phyloP scores from a whole-genome alignment of 805 yeast genomes.

The Candida endomychidarum region DNA sequence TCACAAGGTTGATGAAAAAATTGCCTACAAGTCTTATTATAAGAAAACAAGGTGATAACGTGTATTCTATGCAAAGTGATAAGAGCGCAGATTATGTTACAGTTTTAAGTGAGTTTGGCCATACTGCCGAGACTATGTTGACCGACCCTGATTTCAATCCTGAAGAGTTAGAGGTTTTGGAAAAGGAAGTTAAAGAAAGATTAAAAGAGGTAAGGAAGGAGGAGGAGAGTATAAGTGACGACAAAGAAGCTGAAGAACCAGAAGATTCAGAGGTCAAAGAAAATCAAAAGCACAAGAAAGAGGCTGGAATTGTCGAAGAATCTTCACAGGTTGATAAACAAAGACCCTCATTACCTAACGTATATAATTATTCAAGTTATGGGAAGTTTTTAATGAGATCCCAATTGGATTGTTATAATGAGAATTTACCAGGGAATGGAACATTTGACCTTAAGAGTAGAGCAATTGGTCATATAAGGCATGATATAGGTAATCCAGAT shows the following conservation, averaged over 20 bases:
- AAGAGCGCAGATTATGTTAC: conserved; percentile 65
- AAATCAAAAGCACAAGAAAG: conserved; percentile 21
- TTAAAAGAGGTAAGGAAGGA: not conserved
- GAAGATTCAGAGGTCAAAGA: conserved; percentile 6
- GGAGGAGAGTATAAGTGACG: not conserved
- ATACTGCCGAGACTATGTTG: conserved; percentile 71
- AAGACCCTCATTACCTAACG: conserved; percentile 25
- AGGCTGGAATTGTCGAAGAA: no score
- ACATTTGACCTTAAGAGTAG: conserved; percentile 90
- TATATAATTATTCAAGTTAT: conserved; percentile 70
- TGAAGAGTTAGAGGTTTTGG: not conserved
- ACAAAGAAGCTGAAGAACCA: conserved; percentile 8
- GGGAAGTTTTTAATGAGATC: conserved; percentile 81
- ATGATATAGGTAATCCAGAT: conserved; percentile 66
- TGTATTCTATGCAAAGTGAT: conserved; percentile 71
- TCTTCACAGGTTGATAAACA: no score
- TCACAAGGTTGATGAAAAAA: conserved; percentile 44
- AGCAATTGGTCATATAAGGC: conserved; percentile 83
- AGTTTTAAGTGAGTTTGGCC: conserved; percentile 72
- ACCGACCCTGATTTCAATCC: conserved; percentile 32
- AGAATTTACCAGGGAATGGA: conserved; percentile 82
- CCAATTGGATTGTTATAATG: conserved; percentile 82
- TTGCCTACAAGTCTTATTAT: conserved; percentile 52
- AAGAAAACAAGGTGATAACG: conserved; percentile 25
- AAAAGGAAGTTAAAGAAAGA: not conserved